Percentiles rank a stretch among this genome's conserved stretches.
These are phyloP conservation scores for Achaetomium macrosporum DNA, from an alignment of 2,329 filamentous ascomycete species.

Conservation along the genomic window DNA sequence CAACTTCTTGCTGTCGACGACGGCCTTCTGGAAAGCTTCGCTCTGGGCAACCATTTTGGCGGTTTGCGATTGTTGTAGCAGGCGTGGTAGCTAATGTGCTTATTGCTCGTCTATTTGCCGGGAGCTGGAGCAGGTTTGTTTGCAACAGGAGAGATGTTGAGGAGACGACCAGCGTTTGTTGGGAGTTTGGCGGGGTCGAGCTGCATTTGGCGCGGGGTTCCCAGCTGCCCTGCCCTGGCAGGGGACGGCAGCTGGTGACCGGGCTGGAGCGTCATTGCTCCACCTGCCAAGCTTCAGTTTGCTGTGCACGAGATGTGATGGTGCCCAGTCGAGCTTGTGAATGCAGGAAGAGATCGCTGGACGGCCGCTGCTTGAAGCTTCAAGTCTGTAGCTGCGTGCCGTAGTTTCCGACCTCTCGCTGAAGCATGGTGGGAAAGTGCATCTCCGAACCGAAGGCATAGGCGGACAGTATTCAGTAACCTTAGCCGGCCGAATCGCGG, in stretches of 20 bases:
- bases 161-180: conserved; percentile 14
- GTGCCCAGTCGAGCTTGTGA: too few relatives aligned
- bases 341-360: too few relatives aligned
- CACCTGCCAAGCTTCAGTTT: conserved; percentile 3
- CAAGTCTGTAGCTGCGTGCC: too few relatives aligned
- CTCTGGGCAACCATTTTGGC: conserved; percentile 38
- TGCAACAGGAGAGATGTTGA: conserved; percentile 14
- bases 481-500: too few relatives aligned
- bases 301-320: too few relatives aligned
- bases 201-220: conserved; percentile 13
- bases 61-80: background rate
- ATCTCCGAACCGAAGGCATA: too few relatives aligned
- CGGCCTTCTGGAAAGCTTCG: conserved; percentile 50
- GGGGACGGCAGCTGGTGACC: conserved; percentile 7
- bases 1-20: conserved; percentile 61
- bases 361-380: too few relatives aligned
- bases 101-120: background rate
- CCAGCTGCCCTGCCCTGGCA: conserved; percentile 3
- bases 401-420: too few relatives aligned
- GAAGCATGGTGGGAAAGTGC: too few relatives aligned
- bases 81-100: background rate
- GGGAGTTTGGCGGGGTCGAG: conserved; percentile 17
- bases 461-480: too few relatives aligned
- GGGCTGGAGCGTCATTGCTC: conserved; percentile 13
- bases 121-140: background rate